Percentiles rank a stretch among this genome's conserved stretches.
phyloP scores from a whole-genome alignment of 2,329 filamentous ascomycete genomes.

The Tolypocladium album region DNA sequence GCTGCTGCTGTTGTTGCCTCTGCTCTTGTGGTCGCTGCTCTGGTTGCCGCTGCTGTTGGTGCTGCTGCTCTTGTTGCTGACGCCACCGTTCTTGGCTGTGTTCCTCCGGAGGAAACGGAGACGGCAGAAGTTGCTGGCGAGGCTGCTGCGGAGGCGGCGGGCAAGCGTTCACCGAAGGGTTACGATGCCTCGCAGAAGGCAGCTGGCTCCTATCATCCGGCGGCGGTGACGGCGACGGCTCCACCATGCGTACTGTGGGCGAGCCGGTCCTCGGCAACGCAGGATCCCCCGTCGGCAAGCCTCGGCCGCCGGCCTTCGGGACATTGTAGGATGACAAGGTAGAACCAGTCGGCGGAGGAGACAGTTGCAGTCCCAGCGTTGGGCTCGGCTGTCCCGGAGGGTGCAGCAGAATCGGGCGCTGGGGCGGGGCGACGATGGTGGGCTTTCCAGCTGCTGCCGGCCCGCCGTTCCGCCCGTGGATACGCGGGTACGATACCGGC shows the following conservation, averaged over 20 bases:
- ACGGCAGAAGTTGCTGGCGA: not conserved
- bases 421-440: conserved; percentile 16
- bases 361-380: conserved; percentile 25
- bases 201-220: conserved; percentile 10
- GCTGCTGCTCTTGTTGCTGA: not conserved
- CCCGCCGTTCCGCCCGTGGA: conserved; percentile 11
- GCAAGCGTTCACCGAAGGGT: not conserved
- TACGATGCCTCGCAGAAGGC: conserved; percentile 2
- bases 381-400: conserved; percentile 27
- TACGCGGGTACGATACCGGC: conserved; percentile 20
- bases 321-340: conserved; percentile 1
- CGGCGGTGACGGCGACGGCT: conserved; percentile 21
- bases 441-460: conserved; percentile 8
- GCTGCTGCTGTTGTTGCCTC: not conserved
- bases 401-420: conserved; percentile 18
- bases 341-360: not conserved
- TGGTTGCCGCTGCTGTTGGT: not conserved
- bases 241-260: conserved; percentile 25
- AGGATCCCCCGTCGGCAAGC: conserved; percentile 7
- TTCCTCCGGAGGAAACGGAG: not conserved
- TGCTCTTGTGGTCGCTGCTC: not conserved
- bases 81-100: not conserved
- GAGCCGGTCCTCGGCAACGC: conserved; percentile 15
- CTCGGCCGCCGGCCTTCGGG: conserved; percentile 1
- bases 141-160: not conserved